Evolutionary conservation across 2,329 filamentous ascomycete species (phyloP).

Genomic region (Alternaria longipes): DNA sequence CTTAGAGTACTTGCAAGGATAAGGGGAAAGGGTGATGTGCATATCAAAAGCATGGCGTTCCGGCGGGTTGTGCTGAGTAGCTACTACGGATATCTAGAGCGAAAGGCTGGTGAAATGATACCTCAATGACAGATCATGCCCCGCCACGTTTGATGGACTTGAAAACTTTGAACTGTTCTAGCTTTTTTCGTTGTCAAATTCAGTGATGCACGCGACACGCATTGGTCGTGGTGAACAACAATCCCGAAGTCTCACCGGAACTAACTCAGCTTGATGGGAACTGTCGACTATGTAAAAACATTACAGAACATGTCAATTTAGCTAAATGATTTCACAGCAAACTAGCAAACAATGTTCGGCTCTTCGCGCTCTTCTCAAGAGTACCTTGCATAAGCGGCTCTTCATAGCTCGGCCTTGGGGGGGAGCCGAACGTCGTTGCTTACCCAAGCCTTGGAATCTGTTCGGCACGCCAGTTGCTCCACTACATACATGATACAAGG

Average conservation of each 20-base stretch:
- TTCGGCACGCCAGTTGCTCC: neutral
- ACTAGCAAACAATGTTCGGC: neutral
- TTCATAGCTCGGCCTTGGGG: conserved; percentile 9
- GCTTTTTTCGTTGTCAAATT: neutral
- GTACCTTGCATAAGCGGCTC: conserved; percentile 10
- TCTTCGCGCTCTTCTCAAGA: conserved; percentile 1
- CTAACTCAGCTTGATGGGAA: neutral
- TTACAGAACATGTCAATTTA: neutral
- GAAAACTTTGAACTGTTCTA: neutral
- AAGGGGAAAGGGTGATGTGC: conserved; percentile 33
- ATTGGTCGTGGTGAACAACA: neutral
- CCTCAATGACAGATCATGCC: conserved; percentile 47
- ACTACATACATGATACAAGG: neutral
- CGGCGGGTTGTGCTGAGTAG: conserved; percentile 48
- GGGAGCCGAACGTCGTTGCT: conserved; percentile 17
- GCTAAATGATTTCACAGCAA: neutral
- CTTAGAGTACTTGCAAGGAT: conserved; percentile 51
- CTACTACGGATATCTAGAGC: conserved; percentile 36
- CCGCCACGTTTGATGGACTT: conserved; percentile 32
- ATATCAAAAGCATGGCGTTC: conserved; percentile 49
- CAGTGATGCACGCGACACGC: neutral
- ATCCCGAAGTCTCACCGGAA: neutral
- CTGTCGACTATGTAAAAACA: neutral
- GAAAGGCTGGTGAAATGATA: conserved; percentile 50
- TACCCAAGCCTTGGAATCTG: neutral